A percentile compares a stretch with the other conserved stretches of the same genome.
Conservation (phyloP, 2,329 filamentous ascomycete genomes). For the Colletotrichum horii region DNA sequence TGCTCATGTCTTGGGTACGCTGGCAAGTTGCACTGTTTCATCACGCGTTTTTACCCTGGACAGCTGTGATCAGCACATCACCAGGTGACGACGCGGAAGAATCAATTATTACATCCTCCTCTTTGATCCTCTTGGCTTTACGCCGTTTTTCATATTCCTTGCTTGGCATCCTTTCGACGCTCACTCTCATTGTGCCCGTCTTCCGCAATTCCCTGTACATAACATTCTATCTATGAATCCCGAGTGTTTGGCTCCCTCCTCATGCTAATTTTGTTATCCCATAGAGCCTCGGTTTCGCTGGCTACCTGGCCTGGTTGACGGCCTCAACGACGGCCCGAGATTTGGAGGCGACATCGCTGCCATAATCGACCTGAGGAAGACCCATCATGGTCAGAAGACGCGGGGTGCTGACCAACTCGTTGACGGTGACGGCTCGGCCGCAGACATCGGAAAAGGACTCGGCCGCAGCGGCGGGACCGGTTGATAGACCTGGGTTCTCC, state of each 20-base stretch:
- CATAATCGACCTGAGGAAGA: constrained; percentile 32
- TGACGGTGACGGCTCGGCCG: constrained; percentile 33
- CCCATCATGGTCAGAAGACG: constrained; percentile 37
- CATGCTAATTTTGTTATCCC: not conserved
- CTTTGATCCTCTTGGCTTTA: not conserved
- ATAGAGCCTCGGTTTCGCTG: not conserved
- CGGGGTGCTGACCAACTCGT: constrained; percentile 35
- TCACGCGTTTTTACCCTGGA: not conserved
- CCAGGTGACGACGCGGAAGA: not conserved
- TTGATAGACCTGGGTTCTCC: constrained; percentile 5
- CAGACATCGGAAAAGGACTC: constrained; percentile 34
- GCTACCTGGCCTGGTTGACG: constrained; percentile 17
- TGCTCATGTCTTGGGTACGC: not conserved
- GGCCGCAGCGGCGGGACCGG: constrained; percentile 24
- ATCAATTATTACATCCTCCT: not conserved
- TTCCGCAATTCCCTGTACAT: not conserved
- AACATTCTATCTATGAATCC: too few relatives aligned
- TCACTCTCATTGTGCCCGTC: not conserved
- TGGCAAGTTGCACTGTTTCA: not conserved
- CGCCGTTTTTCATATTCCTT: not conserved
- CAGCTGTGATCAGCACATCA: not conserved
- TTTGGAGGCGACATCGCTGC: constrained; percentile 29
- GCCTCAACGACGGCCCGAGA: constrained; percentile 27
- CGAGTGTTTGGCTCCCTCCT: not conserved
- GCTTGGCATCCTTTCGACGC: not conserved